Conservation (phyloP, 2,329 filamentous ascomycete genomes). For the Coleophoma crateriformis region DNA sequence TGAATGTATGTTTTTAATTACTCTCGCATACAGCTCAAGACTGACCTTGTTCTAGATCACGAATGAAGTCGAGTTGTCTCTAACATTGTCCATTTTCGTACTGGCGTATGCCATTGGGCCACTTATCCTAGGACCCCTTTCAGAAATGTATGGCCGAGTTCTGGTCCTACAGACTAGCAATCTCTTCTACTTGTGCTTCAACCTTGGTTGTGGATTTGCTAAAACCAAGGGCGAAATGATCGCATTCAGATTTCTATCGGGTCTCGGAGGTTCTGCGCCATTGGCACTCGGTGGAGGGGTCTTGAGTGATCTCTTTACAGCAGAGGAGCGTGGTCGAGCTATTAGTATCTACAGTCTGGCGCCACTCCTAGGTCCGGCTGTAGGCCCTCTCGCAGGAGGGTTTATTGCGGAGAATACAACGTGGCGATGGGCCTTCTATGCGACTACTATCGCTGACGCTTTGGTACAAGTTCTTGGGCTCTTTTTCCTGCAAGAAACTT, state of each 20-base stretch:
- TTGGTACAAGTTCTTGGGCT: conserved; percentile 35
- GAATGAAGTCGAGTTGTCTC: conserved; percentile 37
- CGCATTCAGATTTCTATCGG: conserved; percentile 36
- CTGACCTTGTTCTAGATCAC: conserved; percentile 6
- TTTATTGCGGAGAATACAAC: conserved; percentile 37
- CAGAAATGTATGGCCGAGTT: conserved; percentile 40
- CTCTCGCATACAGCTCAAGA: no score
- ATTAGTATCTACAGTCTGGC: conserved; percentile 21
- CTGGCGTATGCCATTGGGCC: conserved; percentile 39
- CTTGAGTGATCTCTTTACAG: conserved; percentile 37
- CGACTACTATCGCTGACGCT: conserved; percentile 35
- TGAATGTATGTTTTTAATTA: conserved; percentile 33
- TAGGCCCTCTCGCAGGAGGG: conserved; percentile 41
- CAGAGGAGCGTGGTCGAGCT: conserved; percentile 38
- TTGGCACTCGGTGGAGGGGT: conserved; percentile 35
- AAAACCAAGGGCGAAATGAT: conserved; percentile 34
- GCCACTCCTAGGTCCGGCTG: conserved; percentile 15
- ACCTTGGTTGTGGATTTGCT: conserved; percentile 41
- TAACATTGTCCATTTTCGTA: conserved; percentile 38
- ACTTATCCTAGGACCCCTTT: conserved; percentile 53
- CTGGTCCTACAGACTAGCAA: conserved; percentile 35
- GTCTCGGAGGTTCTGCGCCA: conserved; percentile 38
- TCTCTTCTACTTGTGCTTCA: conserved; percentile 46
- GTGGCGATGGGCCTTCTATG: conserved; percentile 48
- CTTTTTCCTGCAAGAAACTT: conserved; percentile 39